Evolutionary conservation across 495 filamentous ascomycete genomes (phyloP), one percentile per base, ranked within the genome.

Genomic region (Talaromyces wortmannii): DNA sequence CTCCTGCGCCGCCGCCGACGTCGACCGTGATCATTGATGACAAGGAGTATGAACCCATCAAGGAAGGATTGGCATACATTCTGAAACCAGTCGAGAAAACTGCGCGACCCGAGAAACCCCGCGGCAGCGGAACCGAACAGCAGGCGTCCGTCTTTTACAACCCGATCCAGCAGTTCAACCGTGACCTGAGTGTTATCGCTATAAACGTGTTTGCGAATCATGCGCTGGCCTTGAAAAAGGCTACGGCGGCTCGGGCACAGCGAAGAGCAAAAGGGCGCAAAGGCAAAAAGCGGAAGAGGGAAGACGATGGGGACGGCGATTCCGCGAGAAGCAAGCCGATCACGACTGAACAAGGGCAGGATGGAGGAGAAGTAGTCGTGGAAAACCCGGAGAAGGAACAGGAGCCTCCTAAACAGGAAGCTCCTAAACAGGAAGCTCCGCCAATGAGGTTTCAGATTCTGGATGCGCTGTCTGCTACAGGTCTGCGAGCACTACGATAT

Each of bases 121-220:
- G 76, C 45, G 70, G 74, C n/a, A 69, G 70, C 42, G 70, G 62
- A 15, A 74, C 80, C 11, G 74, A 82, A 43, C 75, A 78, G 31
- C 68, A 76, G 13, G 90, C 96, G 65, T 81, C 85, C 31, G 95
- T 98, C 29, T 98, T 98, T 67, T 98, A 98, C 74, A 98, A 98
- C 59, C 92, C 94, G 0, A 95, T 98, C 44, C 95, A 97, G 65
- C 95, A 97, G 68, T 98, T 96, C 76, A 98, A 98, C 73, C 83
- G 94, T 8, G 94, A 98, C 70, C 72, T 98, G 60, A 96, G 89
- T 63, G 88, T 97, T 31, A 79, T 97, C 17, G 89, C 91, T 15
- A 95, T 97, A 62, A 87, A 85, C 62, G 84, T 85, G 0, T 95
- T 88, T 72, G 88, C 85, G 0, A 84, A 94, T 52, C 83, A 90